A percentile compares a stretch with the other conserved stretches of the same genome.
Evolutionary conservation across 352 stramenopile genomes (phyloP).

Genomic region (Phytophthora citricola): DNA sequence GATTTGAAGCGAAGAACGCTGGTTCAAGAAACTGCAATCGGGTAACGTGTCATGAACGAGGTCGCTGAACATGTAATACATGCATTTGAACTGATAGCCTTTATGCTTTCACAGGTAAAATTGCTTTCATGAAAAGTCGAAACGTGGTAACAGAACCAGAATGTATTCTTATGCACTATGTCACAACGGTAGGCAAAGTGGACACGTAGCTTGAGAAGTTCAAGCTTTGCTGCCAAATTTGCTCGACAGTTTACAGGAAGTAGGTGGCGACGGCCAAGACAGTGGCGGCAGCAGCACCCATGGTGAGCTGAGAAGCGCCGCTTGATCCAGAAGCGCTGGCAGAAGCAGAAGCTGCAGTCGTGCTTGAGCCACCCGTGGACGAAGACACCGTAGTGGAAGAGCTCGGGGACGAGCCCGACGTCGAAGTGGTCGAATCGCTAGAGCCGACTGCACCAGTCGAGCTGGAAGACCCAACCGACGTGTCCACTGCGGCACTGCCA

Average conservation of each 20-base stretch:
- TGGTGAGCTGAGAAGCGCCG: slow-evolving; percentile 25
- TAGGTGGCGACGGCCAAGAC: slow-evolving; percentile 19
- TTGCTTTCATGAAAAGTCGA: neutral
- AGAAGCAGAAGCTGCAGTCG: slow-evolving; percentile 7
- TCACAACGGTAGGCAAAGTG: neutral
- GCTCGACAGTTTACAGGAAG: slow-evolving; percentile 32
- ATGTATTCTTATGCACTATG: slow-evolving; percentile 4
- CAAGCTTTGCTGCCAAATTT: neutral
- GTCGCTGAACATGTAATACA: slow-evolving; percentile 1
- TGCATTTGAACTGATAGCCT: neutral
- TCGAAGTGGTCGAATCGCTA: slow-evolving; percentile 9
- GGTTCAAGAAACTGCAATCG: neutral
- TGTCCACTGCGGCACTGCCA: slow-evolving; percentile 7
- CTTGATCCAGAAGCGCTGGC: slow-evolving; percentile 21
- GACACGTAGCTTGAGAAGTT: no score
- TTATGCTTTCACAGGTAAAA: neutral
- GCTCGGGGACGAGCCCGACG: slow-evolving; percentile 10
- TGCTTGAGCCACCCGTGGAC: slow-evolving; percentile 7
- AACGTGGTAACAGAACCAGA: neutral
- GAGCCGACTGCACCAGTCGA: neutral
- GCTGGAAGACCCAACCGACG: neutral
- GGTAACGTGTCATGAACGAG: slow-evolving; percentile 3
- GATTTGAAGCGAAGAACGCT: neutral
- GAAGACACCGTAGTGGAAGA: slow-evolving; percentile 13
- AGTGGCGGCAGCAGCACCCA: slow-evolving; percentile 16